A percentile compares a stretch with the other conserved stretches of the same genome.
phyloP scores from a whole-genome alignment of 177 flowering plant genomes.

The Vitis hybrid region DNA sequence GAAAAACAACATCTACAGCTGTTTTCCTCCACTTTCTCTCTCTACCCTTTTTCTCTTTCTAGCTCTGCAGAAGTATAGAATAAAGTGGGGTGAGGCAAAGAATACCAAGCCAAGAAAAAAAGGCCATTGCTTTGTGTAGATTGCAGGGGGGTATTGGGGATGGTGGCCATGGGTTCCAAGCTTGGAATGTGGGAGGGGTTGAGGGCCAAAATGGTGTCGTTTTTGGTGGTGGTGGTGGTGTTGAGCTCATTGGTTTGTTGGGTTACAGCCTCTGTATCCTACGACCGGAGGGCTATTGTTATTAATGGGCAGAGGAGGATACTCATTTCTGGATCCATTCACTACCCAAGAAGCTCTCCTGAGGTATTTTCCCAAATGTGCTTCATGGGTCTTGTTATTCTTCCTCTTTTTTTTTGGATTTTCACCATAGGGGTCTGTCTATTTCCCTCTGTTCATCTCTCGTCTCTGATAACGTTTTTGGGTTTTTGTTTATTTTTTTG shows the following conservation, averaged over 20 bases:
- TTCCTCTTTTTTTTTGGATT: not conserved
- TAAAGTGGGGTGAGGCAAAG: conserved; percentile 30
- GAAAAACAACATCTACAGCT: conserved; percentile 13
- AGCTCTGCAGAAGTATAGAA: conserved; percentile 28
- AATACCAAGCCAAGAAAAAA: conserved; percentile 15
- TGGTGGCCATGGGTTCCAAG: conserved; percentile 22
- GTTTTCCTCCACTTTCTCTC: conserved; percentile 6
- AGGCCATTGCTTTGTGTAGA: conserved; percentile 25
- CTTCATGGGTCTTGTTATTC: conserved; percentile 15
- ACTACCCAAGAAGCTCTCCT: conserved; percentile 89
- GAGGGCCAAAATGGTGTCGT: too few species aligned
- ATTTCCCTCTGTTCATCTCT: conserved; percentile 3
- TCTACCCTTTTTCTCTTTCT: not conserved
- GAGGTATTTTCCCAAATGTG: conserved; percentile 59
- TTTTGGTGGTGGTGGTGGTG: conserved; percentile 17
- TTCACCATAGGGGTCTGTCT: conserved; percentile 13
- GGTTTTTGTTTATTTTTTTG: conserved; percentile 8
- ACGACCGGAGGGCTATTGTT: conserved; percentile 63
- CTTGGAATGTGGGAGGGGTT: conserved; percentile 31
- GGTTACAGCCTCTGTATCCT: conserved; percentile 63
- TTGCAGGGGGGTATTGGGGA: conserved; percentile 4
- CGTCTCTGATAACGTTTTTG: conserved; percentile 1
- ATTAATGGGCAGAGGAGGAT: conserved; percentile 76
- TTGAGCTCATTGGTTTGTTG: conserved; percentile 24
- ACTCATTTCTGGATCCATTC: conserved; percentile 89